These are phyloP conservation scores for Tieghemostelium lacteum DNA, from an alignment of 78 protist genomes.

Conservation along the genomic window DNA sequence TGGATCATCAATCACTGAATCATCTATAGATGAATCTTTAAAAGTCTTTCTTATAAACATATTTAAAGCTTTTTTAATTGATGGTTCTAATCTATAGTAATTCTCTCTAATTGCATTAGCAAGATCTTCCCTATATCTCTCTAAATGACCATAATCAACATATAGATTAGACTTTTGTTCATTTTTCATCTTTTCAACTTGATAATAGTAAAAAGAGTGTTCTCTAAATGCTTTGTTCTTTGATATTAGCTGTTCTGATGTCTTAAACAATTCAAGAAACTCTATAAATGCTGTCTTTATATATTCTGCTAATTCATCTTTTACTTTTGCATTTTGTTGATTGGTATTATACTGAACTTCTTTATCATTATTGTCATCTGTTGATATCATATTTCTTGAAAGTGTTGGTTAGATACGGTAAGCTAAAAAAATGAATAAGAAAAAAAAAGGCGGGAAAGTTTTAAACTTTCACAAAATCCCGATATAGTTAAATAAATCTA, in stretches of 20 bases:
- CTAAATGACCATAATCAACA: slow-evolving; percentile 41
- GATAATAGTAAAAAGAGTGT: slow-evolving; percentile 1
- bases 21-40: not conserved
- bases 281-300: not conserved
- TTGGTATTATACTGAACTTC: no score
- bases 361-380: no score
- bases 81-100: slow-evolving; percentile 38
- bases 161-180: slow-evolving; percentile 23
- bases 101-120: not conserved
- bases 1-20: not conserved
- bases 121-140: slow-evolving; percentile 7
- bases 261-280: not conserved
- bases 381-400: no score
- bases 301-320: slow-evolving; percentile 11
- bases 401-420: no score
- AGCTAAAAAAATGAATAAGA: no score
- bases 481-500: no score
- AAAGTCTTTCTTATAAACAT: not conserved
- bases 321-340: slow-evolving; percentile 1
- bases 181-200: slow-evolving; percentile 20
- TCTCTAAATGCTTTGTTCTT: not conserved
- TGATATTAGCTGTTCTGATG: slow-evolving; percentile 6
- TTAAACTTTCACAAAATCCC: no score
- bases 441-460: no score
- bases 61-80: slow-evolving; percentile 17